A percentile compares a stretch with the other conserved stretches of the same genome.
Conservation (phyloP, 805 yeast genomes). For the Ogataea zsoltii region DNA sequence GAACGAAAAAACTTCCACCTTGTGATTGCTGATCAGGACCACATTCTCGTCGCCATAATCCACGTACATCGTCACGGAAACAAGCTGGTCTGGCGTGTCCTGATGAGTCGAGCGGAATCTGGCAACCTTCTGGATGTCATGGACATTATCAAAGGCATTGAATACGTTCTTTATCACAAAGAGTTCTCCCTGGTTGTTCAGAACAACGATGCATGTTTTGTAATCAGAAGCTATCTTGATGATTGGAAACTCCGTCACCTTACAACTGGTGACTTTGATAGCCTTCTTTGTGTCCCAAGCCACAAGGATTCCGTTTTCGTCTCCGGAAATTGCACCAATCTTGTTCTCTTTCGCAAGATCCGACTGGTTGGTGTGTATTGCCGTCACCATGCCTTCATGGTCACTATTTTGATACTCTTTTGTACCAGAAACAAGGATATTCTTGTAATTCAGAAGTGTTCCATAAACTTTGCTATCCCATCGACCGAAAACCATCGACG, state of each 20-base stretch:
- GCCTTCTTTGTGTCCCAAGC: conserved; percentile 36
- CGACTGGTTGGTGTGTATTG: conserved; percentile 20
- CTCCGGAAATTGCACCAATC: conserved; percentile 34
- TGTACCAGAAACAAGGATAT: conserved; percentile 24
- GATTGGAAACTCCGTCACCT: conserved; percentile 19
- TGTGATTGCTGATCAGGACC: conserved; percentile 19
- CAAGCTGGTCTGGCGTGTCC: conserved; percentile 9
- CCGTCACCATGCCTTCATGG: conserved; percentile 28
- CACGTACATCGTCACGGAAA: conserved; percentile 23
- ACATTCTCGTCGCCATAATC: conserved; percentile 35
- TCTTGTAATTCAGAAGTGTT: conserved; percentile 27
- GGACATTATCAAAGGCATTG: conserved; percentile 12
- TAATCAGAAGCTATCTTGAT: conserved; percentile 32
- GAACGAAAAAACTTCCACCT: conserved; percentile 26
- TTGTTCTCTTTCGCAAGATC: conserved; percentile 28
- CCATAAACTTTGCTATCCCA: conserved; percentile 37
- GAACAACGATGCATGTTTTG: conserved; percentile 25
- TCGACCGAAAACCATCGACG: conserved; percentile 32
- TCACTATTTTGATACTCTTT: conserved; percentile 19
- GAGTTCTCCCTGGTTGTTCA: conserved; percentile 27
- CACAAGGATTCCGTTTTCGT: conserved; percentile 29
- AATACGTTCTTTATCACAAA: conserved; percentile 24
- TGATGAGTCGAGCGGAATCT: conserved; percentile 6
- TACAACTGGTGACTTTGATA: conserved; percentile 8
- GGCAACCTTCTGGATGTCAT: conserved; percentile 7